These are phyloP conservation scores for Camellia sinensis DNA, from an alignment of 148 eudicot genomes.

Conservation along the genomic window DNA sequence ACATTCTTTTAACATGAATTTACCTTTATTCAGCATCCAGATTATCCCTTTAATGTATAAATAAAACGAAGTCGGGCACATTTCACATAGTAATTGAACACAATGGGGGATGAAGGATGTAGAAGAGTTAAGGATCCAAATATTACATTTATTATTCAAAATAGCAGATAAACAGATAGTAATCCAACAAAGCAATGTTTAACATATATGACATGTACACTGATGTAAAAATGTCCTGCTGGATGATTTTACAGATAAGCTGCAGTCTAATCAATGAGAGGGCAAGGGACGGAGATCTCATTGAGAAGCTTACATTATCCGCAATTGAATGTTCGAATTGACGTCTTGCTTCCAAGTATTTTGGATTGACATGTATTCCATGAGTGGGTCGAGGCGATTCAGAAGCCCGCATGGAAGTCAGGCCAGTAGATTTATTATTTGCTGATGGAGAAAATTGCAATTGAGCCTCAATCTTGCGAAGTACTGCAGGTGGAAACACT, in stretches of 20 bases:
- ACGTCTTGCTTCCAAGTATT: slow-evolving; percentile 80
- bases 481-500: slow-evolving; percentile 75
- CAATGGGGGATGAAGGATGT: not conserved
- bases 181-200: not conserved
- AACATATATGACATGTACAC: not conserved
- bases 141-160: not conserved
- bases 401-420: slow-evolving; percentile 52
- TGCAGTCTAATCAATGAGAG: not conserved
- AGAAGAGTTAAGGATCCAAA: not conserved
- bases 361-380: slow-evolving; percentile 97
- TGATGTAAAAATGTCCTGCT: not conserved
- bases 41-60: not conserved
- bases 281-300: not conserved
- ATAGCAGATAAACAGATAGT: not conserved
- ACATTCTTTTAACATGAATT: not conserved
- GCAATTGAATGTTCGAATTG: slow-evolving; percentile 55
- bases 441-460: slow-evolving; percentile 59
- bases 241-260: slow-evolving; percentile 11
- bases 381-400: slow-evolving; percentile 90
- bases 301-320: slow-evolving; percentile 51
- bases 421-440: slow-evolving; percentile 52
- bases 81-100: not conserved
- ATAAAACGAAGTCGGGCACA: slow-evolving; percentile 3
- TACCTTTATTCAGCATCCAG: not conserved
- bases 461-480: slow-evolving; percentile 64